Evolutionary conservation across 495 filamentous ascomycete genomes (phyloP), one percentile per base, ranked within the genome.

Genomic region (Penicillium bialowiezense): DNA sequence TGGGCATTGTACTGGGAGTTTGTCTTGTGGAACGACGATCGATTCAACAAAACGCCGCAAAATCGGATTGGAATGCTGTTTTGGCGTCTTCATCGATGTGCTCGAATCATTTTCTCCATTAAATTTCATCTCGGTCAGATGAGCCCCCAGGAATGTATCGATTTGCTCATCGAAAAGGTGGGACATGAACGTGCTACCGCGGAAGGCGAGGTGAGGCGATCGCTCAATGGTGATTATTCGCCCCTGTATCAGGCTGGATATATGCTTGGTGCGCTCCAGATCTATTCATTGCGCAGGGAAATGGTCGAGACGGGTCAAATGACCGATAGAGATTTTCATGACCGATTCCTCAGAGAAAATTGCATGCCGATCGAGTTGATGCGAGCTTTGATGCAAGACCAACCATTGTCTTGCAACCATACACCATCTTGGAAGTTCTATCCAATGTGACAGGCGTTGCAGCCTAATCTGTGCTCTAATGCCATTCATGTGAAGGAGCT

Each of bases 1-100:
- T n/a, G 76, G 76, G 69, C 74, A 3, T 59, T 79, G 32, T 80
- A 81, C 51, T 78, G 74, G 76, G 77, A 80, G 58, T 69, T 78
- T 9, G 15, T 59, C 21, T 38, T 62, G 5, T 62, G 55, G 59
- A 32, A 59, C 18, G 63, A 59, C 71, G 41, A 67, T 72, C 39
- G 77, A 62, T 73, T 76, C 54, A 59, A 65, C 40, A 62, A 61
- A 12, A 60, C 65, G n/a, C 62, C 76, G 10, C 64, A 75, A 50
- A 68, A 78, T 43, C 64, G 63, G 32, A 69, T 78, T 31, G 76
- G 75, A 3, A 73, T 73, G 50, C 57, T 80, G 19, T 79, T 79
- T 55, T 62, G 55, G 59, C 63, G 76, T n/a, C 75, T 81, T 60
- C 76, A 81, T 55, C 71, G 77, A 24, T 78, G 75, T 45, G 68